Evolutionary conservation across 2,329 filamentous ascomycete genomes (phyloP), one percentile per base, ranked within the genome.

Genomic region (Nigrograna mackinnonii): DNA sequence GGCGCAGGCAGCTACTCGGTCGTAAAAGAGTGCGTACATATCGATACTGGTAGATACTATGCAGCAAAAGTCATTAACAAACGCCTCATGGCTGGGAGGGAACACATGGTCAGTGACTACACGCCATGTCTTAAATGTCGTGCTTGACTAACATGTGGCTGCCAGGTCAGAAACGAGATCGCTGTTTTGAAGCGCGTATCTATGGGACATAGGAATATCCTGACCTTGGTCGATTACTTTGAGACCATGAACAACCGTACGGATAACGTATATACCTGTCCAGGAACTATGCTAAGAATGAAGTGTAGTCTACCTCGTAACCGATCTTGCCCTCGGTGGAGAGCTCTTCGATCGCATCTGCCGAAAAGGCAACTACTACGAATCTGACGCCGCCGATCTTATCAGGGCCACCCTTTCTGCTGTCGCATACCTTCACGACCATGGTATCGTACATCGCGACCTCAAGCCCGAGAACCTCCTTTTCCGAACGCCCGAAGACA

Each of bases 51-150:
- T 34, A 85, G 91, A 54, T 97, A 96, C 73, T 99, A 97, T 84
- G 94, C 94, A 20, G 92, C 94, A 49, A 99, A 99, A 71, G 94
- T 99, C 50, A 99, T 99, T 73, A 99, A 99, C 76, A 99, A 99
- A 79, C 82, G 92, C 44, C 77, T 99, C 55, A 99, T 99, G 94
- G 89, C 91, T 5, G 94, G 94, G 22, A 82, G 94, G 56, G 94
- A 99, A 74, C 94, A 97, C 71, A 99, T 99, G 94, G 94, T 96
- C 62, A 46, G 68, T n/a, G n/a, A n/a, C n/a, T n/a, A n/a, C n/a
- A n/a, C n/a, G n/a, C n/a, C n/a, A n/a, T n/a, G n/a, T n/a, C n/a
- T n/a, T n/a, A n/a, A n/a, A n/a, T n/a, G n/a, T n/a, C n/a, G n/a
- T n/a, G n/a, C n/a, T n/a, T n/a, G 39, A 32, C 43, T 49, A 22